A percentile compares a stretch with the other conserved stretches of the same genome.
These are phyloP conservation scores for Trichoderma oligosporum DNA, from an alignment of 2,329 filamentous ascomycete genomes.

Conservation along the genomic window DNA sequence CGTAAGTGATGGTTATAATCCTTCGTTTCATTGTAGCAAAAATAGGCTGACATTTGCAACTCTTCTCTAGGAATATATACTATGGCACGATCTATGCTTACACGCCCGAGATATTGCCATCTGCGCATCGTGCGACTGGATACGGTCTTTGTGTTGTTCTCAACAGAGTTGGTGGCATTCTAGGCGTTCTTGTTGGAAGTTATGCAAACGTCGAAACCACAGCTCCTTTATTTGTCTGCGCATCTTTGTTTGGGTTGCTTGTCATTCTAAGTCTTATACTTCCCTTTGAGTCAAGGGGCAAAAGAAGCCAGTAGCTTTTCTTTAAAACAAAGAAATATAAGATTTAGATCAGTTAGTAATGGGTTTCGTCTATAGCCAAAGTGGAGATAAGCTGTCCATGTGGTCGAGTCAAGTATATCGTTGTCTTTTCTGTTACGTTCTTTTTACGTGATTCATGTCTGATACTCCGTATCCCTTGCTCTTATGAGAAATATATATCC, in stretches of 20 bases:
- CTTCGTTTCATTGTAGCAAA: background rate
- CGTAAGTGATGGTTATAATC: background rate
- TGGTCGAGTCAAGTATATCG: background rate
- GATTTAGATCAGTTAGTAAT: too few species aligned
- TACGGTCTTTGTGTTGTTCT: conserved; percentile 20
- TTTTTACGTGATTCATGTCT: background rate
- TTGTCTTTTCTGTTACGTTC: background rate
- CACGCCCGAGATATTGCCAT: conserved; percentile 18
- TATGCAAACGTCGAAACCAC: conserved; percentile 21
- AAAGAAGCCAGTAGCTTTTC: conserved; percentile 13
- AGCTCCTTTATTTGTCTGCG: conserved; percentile 20
- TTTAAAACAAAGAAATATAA: background rate
- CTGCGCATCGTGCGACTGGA: conserved; percentile 19
- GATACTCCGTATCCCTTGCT: too few species aligned
- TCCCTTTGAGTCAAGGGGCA: conserved; percentile 19
- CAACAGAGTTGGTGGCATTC: conserved; percentile 18
- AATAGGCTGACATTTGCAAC: background rate
- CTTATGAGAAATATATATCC: too few species aligned
- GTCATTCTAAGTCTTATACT: conserved; percentile 19
- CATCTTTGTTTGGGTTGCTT: conserved; percentile 18
- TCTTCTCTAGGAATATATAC: conserved; percentile 12
- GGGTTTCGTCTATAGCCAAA: too few species aligned
- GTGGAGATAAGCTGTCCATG: background rate
- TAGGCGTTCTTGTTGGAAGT: conserved; percentile 17
- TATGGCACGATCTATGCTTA: conserved; percentile 20